These are phyloP conservation scores for Pseudocercospora vitis DNA, from an alignment of 2,329 filamentous ascomycete genomes.

Conservation along the genomic window DNA sequence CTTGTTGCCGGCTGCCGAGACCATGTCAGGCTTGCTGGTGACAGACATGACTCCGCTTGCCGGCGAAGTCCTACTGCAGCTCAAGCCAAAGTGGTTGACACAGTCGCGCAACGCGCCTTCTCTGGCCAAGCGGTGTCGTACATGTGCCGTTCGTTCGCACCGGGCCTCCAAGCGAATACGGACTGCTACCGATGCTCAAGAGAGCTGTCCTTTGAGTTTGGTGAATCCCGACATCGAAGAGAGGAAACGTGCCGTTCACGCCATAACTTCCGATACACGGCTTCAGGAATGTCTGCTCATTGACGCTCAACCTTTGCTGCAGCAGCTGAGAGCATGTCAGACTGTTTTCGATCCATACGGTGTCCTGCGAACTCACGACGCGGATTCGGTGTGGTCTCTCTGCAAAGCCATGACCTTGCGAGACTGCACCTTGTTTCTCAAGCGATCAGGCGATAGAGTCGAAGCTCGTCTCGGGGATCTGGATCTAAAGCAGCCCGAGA, in stretches of 20 bases:
- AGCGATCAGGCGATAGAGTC: conserved; percentile 29
- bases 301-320: conserved; percentile 40
- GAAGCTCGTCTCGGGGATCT: conserved; percentile 49
- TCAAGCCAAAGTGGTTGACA: conserved; percentile 52
- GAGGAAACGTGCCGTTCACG: conserved; percentile 27
- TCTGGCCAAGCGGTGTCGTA: conserved; percentile 45
- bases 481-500: conserved; percentile 47
- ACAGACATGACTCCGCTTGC: conserved; percentile 38
- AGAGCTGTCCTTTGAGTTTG: conserved; percentile 44
- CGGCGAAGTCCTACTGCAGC: conserved; percentile 38
- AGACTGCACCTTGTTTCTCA: conserved; percentile 50
- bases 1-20: conserved; percentile 30
- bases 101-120: conserved; percentile 48
- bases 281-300: conserved; percentile 32
- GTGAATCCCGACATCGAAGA: conserved; percentile 34
- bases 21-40: conserved; percentile 36
- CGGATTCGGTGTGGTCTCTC: conserved; percentile 25
- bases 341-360: conserved; percentile 42
- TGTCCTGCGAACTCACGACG: conserved; percentile 19
- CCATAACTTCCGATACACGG: conserved; percentile 27
- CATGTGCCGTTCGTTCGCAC: conserved; percentile 47
- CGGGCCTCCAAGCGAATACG: conserved; percentile 29
- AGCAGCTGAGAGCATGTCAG: conserved; percentile 42
- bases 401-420: conserved; percentile 50
- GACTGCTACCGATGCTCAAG: conserved; percentile 37